Conservation (phyloP, 176 grass and related monocot genomes). For the Aegilops speltoides region DNA sequence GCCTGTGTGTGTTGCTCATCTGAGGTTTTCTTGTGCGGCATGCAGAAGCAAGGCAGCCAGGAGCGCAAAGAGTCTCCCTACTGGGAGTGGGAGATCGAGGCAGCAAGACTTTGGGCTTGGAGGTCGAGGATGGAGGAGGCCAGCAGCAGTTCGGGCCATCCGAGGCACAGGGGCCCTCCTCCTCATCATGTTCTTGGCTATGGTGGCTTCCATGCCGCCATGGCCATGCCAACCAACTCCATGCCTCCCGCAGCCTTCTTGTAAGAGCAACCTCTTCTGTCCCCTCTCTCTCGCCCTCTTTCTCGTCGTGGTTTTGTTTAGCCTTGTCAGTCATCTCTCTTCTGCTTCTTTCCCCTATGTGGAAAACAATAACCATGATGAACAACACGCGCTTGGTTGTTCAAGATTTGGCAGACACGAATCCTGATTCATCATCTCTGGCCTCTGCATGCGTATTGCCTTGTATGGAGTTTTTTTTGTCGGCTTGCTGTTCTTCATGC, state of each 20-base stretch:
- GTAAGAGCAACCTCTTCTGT: conserved; percentile 10
- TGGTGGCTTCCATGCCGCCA: conserved; percentile 43
- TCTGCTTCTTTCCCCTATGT: neutral
- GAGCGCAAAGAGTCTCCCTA: too few species aligned
- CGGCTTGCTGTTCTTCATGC: conserved; percentile 16
- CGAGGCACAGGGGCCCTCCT: conserved; percentile 30
- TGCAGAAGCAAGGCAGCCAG: neutral
- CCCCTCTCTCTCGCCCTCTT: neutral
- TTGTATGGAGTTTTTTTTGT: conserved; percentile 1
- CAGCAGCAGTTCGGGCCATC: conserved; percentile 35
- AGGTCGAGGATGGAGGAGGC: conserved; percentile 46
- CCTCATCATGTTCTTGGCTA: conserved; percentile 34
- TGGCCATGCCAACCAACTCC: conserved; percentile 39
- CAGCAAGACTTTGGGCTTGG: neutral
- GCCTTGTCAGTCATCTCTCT: neutral
- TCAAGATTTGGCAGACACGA: neutral
- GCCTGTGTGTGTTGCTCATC: neutral
- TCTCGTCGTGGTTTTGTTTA: neutral
- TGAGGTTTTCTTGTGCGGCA: neutral
- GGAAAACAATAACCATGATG: neutral
- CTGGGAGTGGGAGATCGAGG: too few species aligned
- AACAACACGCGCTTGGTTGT: neutral
- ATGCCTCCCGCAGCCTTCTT: conserved; percentile 46
- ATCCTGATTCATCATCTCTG: neutral
- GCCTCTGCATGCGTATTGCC: neutral